Evolutionary conservation across 1,139 yeast genomes (phyloP).

Genomic region (Suhomyces bolitotheri): DNA sequence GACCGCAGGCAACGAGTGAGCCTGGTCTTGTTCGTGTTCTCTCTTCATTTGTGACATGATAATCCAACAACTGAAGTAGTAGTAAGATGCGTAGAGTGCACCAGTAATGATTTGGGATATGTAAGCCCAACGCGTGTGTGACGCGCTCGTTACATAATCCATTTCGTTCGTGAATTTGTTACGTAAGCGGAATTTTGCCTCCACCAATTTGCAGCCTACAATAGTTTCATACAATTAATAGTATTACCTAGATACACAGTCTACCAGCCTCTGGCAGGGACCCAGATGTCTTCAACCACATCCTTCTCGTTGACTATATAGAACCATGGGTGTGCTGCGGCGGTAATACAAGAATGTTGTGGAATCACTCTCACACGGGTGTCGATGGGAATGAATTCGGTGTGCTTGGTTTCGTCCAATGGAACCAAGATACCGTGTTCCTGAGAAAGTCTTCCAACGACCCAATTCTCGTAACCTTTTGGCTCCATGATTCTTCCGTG

Average conservation of each 20-base stretch:
- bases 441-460: conserved; percentile 59
- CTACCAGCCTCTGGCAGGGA: conserved; percentile 62
- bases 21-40: conserved; percentile 26
- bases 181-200: not conserved
- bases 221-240: not conserved
- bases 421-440: conserved; percentile 64
- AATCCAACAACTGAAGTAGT: not conserved
- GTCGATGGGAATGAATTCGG: conserved; percentile 50
- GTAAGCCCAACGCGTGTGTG: conserved; percentile 4
- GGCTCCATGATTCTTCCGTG: conserved; percentile 45
- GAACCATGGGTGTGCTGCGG: conserved; percentile 62
- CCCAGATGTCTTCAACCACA: conserved; percentile 65
- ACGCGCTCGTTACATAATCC: conserved; percentile 4
- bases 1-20: conserved; percentile 48
- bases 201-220: not conserved
- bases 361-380: conserved; percentile 59
- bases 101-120: too few species aligned
- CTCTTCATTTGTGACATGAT: conserved; percentile 9
- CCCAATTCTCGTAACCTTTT: conserved; percentile 48
- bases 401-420: conserved; percentile 21
- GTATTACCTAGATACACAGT: not conserved
- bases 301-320: conserved; percentile 53
- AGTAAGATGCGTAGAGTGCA: not conserved
- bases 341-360: conserved; percentile 76
- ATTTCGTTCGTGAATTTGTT: not conserved